Conservation (phyloP, 2,329 filamentous ascomycete species). For the Trichoderma atrobrunneum region DNA sequence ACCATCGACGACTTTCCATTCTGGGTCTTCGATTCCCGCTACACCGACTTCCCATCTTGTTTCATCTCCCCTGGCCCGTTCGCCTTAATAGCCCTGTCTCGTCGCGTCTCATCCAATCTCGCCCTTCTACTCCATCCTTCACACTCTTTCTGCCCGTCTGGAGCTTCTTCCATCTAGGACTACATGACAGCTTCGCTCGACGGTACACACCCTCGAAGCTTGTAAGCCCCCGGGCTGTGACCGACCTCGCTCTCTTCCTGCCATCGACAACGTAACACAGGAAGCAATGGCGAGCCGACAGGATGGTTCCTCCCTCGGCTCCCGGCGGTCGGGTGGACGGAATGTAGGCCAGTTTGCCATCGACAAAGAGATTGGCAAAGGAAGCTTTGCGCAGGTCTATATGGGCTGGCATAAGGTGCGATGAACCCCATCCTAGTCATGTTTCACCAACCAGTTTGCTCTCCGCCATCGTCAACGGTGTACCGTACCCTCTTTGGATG, state of each 20-base stretch:
- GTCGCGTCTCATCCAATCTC: conserved; percentile 6
- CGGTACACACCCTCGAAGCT: conserved; percentile 35
- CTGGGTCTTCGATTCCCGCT: conserved; percentile 11
- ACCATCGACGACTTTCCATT: conserved; percentile 23
- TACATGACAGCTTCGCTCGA: conserved; percentile 42
- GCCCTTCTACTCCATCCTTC: background rate
- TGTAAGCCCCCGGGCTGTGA: conserved; percentile 38
- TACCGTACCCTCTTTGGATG: background rate
- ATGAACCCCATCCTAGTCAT: background rate
- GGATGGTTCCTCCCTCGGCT: conserved; percentile 37
- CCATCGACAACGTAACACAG: conserved; percentile 32
- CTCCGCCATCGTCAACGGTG: background rate
- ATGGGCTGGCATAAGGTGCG: conserved; percentile 76
- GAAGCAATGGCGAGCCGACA: conserved; percentile 41
- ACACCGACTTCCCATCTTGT: conserved; percentile 26
- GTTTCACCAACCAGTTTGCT: conserved; percentile 1
- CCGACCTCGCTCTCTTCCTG: conserved; percentile 34
- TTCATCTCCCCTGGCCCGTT: conserved; percentile 22
- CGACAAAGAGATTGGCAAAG: conserved; percentile 89
- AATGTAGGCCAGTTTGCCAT: conserved; percentile 74
- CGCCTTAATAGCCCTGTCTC: conserved; percentile 20
- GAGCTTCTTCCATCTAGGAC: conserved; percentile 23
- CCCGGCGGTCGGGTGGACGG: conserved; percentile 35
- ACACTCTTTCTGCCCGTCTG: conserved; percentile 3
- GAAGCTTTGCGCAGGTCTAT: conserved; percentile 96